phyloP scores from a whole-genome alignment of 129 eudicot genomes.

The Deinandra increscens region DNA sequence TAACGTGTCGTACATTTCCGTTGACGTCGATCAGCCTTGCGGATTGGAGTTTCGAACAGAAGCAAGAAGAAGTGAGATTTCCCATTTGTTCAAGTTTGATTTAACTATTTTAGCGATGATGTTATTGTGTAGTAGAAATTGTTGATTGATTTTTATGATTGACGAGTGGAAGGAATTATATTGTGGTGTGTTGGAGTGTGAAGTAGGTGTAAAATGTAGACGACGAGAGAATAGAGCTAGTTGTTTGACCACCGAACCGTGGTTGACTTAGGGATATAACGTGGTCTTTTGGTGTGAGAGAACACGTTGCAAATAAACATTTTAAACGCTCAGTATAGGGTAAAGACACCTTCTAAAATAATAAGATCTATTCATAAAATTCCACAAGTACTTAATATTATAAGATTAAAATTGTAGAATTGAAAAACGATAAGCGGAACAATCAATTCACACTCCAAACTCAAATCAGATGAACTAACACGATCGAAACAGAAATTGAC shows the following conservation, averaged over 20 bases:
- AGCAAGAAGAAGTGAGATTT: constrained; percentile 37
- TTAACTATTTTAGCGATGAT: no score
- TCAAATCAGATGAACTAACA: no score
- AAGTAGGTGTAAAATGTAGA: neutral
- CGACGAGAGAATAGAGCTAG: no score
- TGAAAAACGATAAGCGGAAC: no score
- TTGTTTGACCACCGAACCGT: neutral
- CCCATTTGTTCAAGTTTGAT: no score
- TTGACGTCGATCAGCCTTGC: constrained; percentile 40
- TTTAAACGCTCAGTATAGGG: neutral
- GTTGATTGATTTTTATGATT: neutral
- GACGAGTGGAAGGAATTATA: no score
- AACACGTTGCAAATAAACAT: neutral
- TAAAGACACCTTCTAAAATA: no score
- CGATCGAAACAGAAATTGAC: no score
- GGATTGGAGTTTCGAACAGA: neutral
- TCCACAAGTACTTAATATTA: no score
- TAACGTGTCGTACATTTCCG: constrained; percentile 23
- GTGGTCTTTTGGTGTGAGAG: neutral
- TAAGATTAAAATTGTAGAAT: no score
- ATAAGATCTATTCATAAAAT: no score
- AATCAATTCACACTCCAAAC: no score
- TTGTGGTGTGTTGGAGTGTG: constrained; percentile 6
- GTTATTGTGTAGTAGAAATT: neutral
- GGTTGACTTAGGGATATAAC: neutral